Conservation (phyloP, 331 rosid species). For the Arachis monticola region DNA sequence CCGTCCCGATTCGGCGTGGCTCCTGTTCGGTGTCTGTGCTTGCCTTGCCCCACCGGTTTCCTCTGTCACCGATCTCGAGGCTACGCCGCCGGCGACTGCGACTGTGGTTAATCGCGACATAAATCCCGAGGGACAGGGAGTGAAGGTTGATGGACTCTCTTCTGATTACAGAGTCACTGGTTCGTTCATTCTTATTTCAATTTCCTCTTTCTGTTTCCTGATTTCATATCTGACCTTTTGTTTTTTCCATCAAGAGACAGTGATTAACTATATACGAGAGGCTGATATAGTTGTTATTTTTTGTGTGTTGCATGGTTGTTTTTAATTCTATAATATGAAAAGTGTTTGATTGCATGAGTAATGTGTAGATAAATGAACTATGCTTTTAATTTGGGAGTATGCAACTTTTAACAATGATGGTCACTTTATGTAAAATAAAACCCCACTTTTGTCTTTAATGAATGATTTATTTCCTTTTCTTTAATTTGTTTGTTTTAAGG, state of each 20-base stretch:
- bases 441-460: constrained; percentile 8
- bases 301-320: background rate
- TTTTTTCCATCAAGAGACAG: background rate
- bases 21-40: constrained; percentile 83
- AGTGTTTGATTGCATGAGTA: background rate
- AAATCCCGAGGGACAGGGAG: constrained; percentile 18
- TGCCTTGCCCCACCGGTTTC: constrained; percentile 67
- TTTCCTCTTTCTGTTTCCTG: background rate
- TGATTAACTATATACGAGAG: background rate
- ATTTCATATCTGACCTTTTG: background rate
- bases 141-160: constrained; percentile 40
- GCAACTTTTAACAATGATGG: constrained; percentile 11
- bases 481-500: background rate
- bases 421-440: constrained; percentile 19
- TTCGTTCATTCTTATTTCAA: background rate
- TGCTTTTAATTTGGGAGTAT: constrained; percentile 12
- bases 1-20: constrained; percentile 86
- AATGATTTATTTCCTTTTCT: background rate
- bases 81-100: background rate
- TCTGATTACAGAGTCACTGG: constrained; percentile 67
- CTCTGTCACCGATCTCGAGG: constrained; percentile 38
- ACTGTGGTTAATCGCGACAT: background rate
- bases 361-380: background rate
- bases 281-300: background rate
- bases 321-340: background rate